Evolutionary conservation across 176 grass and related monocot genomes (phyloP), one percentile per base, ranked within the genome.

Genomic region (Zoysia japonica): DNA sequence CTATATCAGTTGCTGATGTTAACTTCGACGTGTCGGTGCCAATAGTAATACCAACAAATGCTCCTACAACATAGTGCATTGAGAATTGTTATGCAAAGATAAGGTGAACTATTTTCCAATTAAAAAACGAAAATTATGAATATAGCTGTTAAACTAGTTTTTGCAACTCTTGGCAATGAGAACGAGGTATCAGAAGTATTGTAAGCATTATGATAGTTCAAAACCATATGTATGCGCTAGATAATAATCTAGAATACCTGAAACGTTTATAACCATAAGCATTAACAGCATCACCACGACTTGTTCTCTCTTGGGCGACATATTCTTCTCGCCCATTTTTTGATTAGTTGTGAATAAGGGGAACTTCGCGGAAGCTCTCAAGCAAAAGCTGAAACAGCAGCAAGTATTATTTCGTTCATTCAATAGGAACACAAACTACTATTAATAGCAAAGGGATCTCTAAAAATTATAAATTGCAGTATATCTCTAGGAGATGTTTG

Each of bases 41-140:
- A 71, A 99, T 74, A 72, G 83, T 89, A 38, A 99, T 91, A 57
- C 96, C 96, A 76, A 99, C 90, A 89, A 91, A 99, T 79, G 90
- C 86, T 62, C 92, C 96, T 99, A 47, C 36, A 84, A 82, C 54
- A 71, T 11, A 61, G 36, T 65, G 74, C 36, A 65, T 28, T 28
- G 28, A 64, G 13, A 36, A 6, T 44, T 65, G 39, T 73, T 71
- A 69, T 78, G 64, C 68, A 71, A 76, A 69, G n/a, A 55, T 63
- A 13, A 14, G 10, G 55, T 1, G 17, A 55, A 4, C 6, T 12
- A 43, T 48, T 6, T 42, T 72, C 42, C 28, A 12, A 17, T 50
- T 50, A 41, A 77, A 74, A 28, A 59, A 80, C 3, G 41, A 19
- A 9, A 76, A 66, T 20, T 44, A 41, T 70, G 49, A 13, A 8